These are phyloP conservation scores for Lophium mytilinum DNA, from an alignment of 495 filamentous ascomycete genomes.

Conservation along the genomic window DNA sequence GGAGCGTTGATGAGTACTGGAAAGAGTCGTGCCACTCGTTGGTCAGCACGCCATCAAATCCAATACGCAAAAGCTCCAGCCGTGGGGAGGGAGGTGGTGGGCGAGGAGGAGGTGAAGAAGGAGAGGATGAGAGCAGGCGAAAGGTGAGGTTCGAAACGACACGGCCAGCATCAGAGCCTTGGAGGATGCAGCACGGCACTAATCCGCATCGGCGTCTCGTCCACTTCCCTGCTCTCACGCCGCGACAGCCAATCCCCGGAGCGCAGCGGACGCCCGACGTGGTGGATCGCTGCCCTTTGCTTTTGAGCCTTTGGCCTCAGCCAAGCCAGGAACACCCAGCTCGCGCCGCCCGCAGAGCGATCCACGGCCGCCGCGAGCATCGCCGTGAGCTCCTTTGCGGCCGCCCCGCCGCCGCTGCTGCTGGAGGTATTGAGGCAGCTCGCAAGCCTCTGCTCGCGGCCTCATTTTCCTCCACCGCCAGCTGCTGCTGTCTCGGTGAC, in stretches of 20 bases:
- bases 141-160: slow-evolving; percentile 5
- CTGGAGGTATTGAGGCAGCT: too few relatives aligned
- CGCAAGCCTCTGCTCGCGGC: too few relatives aligned
- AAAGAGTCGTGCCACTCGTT: slow-evolving; percentile 9
- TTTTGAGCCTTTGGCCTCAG: slow-evolving; percentile 14
- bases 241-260: slow-evolving; percentile 18
- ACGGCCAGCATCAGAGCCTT: slow-evolving; percentile 15
- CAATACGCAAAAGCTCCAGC: slow-evolving; percentile 27
- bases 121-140: slow-evolving; percentile 10
- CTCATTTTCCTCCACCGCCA: too few relatives aligned
- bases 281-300: slow-evolving; percentile 18
- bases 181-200: slow-evolving; percentile 16
- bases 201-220: slow-evolving; percentile 1
- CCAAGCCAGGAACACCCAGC: slow-evolving; percentile 17
- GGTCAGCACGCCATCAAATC: slow-evolving; percentile 23
- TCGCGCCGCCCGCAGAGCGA: slow-evolving; percentile 6
- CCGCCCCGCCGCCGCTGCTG: not conserved
- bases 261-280: slow-evolving; percentile 9
- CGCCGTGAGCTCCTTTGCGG: not conserved
- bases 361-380: not conserved
- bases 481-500: not conserved
- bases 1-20: slow-evolving; percentile 22
- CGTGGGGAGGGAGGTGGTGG: slow-evolving; percentile 16
- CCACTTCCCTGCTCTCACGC: slow-evolving; percentile 2
- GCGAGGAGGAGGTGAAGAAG: slow-evolving; percentile 4